These are phyloP conservation scores for Castanea sativa DNA, from an alignment of 306 rosid genomes.

Conservation along the genomic window DNA sequence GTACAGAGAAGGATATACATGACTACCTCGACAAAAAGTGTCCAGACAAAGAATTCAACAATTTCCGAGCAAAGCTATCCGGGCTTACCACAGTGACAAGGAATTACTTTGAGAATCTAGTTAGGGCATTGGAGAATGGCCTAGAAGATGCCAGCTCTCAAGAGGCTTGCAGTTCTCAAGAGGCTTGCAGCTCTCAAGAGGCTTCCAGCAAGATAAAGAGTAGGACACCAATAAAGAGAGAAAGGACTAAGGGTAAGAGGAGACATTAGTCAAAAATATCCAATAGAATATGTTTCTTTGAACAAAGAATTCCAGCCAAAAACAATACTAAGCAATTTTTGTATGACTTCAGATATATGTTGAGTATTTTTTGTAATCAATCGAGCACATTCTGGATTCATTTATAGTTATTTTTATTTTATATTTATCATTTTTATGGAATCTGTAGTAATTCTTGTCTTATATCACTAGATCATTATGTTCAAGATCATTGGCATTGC, in stretches of 20 bases:
- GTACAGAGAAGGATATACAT: constrained; percentile 77
- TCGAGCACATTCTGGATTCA: no score
- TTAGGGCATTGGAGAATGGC: constrained; percentile 54
- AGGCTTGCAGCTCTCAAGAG: no score
- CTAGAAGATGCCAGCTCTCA: constrained; percentile 42
- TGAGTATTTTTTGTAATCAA: no score
- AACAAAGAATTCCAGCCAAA: no score
- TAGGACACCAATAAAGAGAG: neutral
- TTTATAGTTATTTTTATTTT: no score
- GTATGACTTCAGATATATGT: no score
- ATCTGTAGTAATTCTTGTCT: no score
- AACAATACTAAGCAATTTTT: no score
- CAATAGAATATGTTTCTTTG: no score
- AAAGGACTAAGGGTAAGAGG: neutral
- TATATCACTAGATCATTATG: no score
- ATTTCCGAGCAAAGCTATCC: constrained; percentile 82
- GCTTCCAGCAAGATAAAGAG: constrained; percentile 1
- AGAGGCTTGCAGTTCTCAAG: constrained; percentile 24
- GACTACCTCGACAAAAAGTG: constrained; percentile 51
- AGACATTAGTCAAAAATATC: neutral
- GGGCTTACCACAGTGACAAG: constrained; percentile 67
- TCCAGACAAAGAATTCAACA: constrained; percentile 62
- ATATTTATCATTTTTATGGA: no score
- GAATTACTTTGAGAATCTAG: constrained; percentile 55
- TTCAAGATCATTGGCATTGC: no score